These are phyloP conservation scores for Aspergillus viridinutans DNA, from an alignment of 2,329 filamentous ascomycete genomes.

Conservation along the genomic window DNA sequence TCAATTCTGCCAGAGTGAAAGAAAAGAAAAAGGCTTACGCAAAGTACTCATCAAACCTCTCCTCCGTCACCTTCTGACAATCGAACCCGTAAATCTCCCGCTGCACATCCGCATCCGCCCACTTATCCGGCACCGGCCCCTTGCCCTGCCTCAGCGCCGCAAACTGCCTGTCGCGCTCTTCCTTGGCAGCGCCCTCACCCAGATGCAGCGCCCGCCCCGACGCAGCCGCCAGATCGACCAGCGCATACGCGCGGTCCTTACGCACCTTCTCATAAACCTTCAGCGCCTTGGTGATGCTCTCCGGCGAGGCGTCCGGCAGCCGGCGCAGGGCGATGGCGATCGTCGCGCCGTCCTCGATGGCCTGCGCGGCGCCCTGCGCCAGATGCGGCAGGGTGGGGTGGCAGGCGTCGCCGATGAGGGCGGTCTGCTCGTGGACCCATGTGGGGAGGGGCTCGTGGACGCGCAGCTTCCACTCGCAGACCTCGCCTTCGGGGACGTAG, in stretches of 20 bases:
- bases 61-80: slow-evolving; percentile 52
- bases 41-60: slow-evolving; percentile 31
- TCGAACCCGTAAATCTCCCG: slow-evolving; percentile 63
- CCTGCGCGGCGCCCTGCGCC: slow-evolving; percentile 61
- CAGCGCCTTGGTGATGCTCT: slow-evolving; percentile 50
- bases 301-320: slow-evolving; percentile 43
- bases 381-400: slow-evolving; percentile 63
- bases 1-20: not conserved
- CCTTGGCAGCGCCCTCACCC: slow-evolving; percentile 55
- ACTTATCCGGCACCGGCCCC: slow-evolving; percentile 56
- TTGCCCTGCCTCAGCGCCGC: slow-evolving; percentile 48
- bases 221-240: slow-evolving; percentile 55
- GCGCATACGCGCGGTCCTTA: slow-evolving; percentile 53
- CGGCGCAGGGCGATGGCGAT: slow-evolving; percentile 49
- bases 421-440: slow-evolving; percentile 54
- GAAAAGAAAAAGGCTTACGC: slow-evolving; percentile 11
- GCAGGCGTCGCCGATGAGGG: slow-evolving; percentile 57
- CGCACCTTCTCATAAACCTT: slow-evolving; percentile 54
- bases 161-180: slow-evolving; percentile 55
- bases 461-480: slow-evolving; percentile 63
- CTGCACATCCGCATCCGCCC: slow-evolving; percentile 67
- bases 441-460: slow-evolving; percentile 59
- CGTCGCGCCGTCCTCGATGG: slow-evolving; percentile 60
- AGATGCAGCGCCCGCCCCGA: slow-evolving; percentile 53
- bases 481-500: slow-evolving; percentile 59